These are phyloP conservation scores for Puccinia triticina DNA, from an alignment of 1,284 basidiomycete species.

Conservation along the genomic window DNA sequence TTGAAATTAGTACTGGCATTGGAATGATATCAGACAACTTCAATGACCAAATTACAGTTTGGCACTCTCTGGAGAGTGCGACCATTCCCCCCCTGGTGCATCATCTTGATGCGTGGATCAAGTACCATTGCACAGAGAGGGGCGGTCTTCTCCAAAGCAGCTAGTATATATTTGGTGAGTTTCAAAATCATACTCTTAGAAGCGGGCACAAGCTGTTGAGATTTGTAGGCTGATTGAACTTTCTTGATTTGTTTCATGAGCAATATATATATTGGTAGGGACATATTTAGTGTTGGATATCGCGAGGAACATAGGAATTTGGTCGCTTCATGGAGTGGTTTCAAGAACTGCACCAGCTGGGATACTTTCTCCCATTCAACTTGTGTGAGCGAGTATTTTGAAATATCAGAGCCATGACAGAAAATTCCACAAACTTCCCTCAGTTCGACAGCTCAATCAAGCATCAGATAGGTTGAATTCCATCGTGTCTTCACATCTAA, in stretches of 20 bases:
- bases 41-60: too few species aligned
- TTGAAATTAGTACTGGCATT: too few species aligned
- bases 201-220: not conserved
- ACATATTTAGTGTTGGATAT: not conserved
- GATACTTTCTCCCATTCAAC: too few species aligned
- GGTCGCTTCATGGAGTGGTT: not conserved
- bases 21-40: too few species aligned
- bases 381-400: not conserved
- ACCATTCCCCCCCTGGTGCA: too few species aligned
- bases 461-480: conserved; percentile 13
- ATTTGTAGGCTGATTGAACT: not conserved
- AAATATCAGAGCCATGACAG: not conserved
- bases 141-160: too few species aligned
- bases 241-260: not conserved
- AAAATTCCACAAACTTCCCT: not conserved
- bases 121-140: too few species aligned
- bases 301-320: not conserved
- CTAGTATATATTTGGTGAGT: too few species aligned
- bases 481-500: not conserved
- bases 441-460: not conserved
- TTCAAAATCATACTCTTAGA: too few species aligned
- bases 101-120: too few species aligned
- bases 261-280: not conserved
- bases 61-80: too few species aligned
- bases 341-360: not conserved